A percentile compares a stretch with the other conserved stretches of the same genome.
phyloP scores from a whole-genome alignment of 176 grass and related monocot species.

The Aegilops umbellulata region DNA sequence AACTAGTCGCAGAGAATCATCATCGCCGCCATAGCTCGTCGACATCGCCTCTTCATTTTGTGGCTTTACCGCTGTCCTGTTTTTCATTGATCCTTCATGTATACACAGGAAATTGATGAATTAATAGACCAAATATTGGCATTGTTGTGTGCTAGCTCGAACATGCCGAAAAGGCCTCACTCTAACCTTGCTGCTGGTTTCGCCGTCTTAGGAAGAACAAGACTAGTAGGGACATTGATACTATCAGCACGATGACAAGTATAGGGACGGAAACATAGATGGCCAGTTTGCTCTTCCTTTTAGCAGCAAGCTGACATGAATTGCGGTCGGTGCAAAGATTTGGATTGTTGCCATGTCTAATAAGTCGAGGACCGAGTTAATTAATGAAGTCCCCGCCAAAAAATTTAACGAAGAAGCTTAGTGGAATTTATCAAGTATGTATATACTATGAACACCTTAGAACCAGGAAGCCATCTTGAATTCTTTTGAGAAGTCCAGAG shows the following conservation, averaged over 20 bases:
- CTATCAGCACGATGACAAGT: neutral
- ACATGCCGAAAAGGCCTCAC: neutral
- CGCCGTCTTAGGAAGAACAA: neutral
- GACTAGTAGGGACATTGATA: neutral
- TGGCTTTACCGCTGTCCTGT: neutral
- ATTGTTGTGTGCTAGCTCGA: neutral
- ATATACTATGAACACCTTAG: neutral
- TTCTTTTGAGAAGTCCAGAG: neutral
- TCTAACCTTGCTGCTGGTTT: neutral
- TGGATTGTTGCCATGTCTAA: conserved; percentile 5
- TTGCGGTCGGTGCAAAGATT: neutral
- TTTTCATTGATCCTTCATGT: neutral
- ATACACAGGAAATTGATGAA: neutral
- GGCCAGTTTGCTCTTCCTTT: neutral
- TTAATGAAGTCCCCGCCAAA: neutral
- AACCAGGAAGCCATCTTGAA: neutral
- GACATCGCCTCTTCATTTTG: neutral
- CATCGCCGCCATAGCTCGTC: neutral
- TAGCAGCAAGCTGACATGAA: neutral
- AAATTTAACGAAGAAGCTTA: neutral
- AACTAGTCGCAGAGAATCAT: neutral
- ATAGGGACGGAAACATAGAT: neutral
- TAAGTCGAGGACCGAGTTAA: neutral
- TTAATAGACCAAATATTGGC: neutral
- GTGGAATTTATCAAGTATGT: neutral